Conservation (phyloP, 1,284 basidiomycete species). For the Ganoderma resinaceum region DNA sequence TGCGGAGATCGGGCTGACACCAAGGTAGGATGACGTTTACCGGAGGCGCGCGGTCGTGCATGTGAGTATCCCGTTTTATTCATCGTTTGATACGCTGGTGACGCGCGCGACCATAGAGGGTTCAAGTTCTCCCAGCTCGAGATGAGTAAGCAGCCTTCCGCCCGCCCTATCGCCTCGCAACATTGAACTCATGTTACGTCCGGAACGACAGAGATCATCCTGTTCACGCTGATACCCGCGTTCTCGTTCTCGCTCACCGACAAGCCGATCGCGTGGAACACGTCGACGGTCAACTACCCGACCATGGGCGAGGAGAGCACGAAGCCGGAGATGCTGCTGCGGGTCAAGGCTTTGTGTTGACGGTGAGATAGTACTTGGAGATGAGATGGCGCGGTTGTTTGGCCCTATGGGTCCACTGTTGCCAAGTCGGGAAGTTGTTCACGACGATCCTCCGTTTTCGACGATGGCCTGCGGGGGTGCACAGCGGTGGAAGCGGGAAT, state of each 20-base stretch:
- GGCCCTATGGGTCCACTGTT: not conserved
- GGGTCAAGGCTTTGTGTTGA: slow-evolving; percentile 11
- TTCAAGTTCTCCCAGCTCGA: slow-evolving; percentile 12
- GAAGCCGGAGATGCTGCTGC: slow-evolving; percentile 29
- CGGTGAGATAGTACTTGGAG: not conserved
- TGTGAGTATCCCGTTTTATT: not conserved
- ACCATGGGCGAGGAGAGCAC: slow-evolving; percentile 29
- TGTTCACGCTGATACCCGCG: slow-evolving; percentile 16
- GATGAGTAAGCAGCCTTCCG: slow-evolving; percentile 1
- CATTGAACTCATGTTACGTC: too few species aligned
- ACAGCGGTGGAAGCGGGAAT: too few species aligned
- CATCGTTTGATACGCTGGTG: too few species aligned
- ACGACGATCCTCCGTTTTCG: not conserved
- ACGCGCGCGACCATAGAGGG: not conserved
- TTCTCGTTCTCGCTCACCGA: slow-evolving; percentile 21
- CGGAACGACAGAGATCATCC: slow-evolving; percentile 18
- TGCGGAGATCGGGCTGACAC: not conserved
- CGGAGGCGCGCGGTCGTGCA: slow-evolving; percentile 3
- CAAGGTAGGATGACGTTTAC: slow-evolving; percentile 4
- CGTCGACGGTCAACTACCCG: slow-evolving; percentile 30
- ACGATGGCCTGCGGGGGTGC: not conserved
- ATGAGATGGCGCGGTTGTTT: not conserved
- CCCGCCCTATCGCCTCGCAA: not conserved
- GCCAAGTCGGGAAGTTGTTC: too few species aligned
- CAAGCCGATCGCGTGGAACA: slow-evolving; percentile 33